Conservation (phyloP, 495 filamentous ascomycete species). For the Rostrohypoxylon terebratum region DNA sequence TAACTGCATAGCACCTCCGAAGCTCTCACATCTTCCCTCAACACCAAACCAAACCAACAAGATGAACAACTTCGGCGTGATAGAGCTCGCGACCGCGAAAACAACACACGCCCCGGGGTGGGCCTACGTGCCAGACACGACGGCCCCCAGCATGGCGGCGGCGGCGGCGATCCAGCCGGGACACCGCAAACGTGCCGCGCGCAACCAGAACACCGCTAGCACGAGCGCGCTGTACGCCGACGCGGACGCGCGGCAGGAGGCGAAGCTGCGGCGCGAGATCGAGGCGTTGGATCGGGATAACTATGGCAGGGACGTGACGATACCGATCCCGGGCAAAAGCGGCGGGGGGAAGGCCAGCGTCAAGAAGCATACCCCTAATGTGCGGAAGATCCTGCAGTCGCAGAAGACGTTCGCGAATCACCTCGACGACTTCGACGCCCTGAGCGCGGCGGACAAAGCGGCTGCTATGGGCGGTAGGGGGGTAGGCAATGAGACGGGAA, state of each 20-base stretch:
- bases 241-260: conserved; percentile 74
- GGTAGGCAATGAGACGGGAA: conserved; percentile 30
- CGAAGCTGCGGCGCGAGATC: conserved; percentile 79
- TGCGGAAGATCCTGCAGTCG: conserved; percentile 89
- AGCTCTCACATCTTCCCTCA: background rate
- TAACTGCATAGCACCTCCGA: conserved; percentile 5
- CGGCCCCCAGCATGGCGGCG: conserved; percentile 55
- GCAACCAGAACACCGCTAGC: conserved; percentile 58
- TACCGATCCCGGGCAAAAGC: conserved; percentile 67
- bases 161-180: conserved; percentile 61
- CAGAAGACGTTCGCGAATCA: conserved; percentile 95
- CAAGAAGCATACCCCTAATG: conserved; percentile 77
- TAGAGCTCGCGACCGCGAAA: conserved; percentile 77
- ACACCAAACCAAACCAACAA: background rate
- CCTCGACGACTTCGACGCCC: conserved; percentile 87
- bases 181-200: conserved; percentile 72
- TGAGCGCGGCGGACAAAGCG: conserved; percentile 52
- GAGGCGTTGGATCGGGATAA: conserved; percentile 85
- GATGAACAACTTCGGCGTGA: conserved; percentile 72
- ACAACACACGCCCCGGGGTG: conserved; percentile 80
- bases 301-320: conserved; percentile 71
- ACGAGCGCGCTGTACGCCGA: conserved; percentile 65
- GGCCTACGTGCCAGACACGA: conserved; percentile 85
- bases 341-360: conserved; percentile 17
- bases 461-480: conserved; percentile 37